Conservation (phyloP, 176 grass and related monocot genomes). For the Hordeum vulgare region DNA sequence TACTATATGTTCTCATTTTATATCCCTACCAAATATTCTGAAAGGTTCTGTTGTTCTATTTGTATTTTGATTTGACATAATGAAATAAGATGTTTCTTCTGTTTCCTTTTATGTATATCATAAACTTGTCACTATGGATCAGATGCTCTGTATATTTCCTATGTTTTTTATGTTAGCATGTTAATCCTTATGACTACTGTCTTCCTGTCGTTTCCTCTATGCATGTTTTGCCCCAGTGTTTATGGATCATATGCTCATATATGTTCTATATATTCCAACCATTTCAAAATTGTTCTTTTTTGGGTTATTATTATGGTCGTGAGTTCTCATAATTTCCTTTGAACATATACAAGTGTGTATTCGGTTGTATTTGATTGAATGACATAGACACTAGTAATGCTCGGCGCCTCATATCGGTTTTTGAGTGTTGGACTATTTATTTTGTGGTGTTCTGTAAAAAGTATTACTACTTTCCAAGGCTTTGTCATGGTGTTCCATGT, state of each 20-base stretch:
- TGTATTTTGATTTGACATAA: background rate
- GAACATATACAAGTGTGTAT: background rate
- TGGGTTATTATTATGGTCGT: background rate
- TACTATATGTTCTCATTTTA: background rate
- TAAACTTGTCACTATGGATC: background rate
- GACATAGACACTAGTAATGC: background rate
- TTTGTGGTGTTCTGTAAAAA: background rate
- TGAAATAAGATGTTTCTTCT: background rate
- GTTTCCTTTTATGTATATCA: background rate
- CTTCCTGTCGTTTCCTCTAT: background rate
- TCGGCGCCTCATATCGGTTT: background rate
- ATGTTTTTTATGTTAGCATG: background rate
- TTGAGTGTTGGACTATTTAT: background rate
- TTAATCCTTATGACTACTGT: background rate
- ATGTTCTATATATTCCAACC: constrained; percentile 1
- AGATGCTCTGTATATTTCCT: background rate
- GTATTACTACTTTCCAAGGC: background rate
- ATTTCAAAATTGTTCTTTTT: background rate
- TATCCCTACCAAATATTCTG: background rate
- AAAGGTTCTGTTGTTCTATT: background rate
- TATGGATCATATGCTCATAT: background rate
- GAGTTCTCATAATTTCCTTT: background rate
- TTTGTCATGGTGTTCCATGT: background rate
- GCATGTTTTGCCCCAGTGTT: background rate
- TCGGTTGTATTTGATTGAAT: background rate